These are phyloP conservation scores for Leishmania martiniquensis DNA, from an alignment of 208 protist species.

Conservation along the genomic window DNA sequence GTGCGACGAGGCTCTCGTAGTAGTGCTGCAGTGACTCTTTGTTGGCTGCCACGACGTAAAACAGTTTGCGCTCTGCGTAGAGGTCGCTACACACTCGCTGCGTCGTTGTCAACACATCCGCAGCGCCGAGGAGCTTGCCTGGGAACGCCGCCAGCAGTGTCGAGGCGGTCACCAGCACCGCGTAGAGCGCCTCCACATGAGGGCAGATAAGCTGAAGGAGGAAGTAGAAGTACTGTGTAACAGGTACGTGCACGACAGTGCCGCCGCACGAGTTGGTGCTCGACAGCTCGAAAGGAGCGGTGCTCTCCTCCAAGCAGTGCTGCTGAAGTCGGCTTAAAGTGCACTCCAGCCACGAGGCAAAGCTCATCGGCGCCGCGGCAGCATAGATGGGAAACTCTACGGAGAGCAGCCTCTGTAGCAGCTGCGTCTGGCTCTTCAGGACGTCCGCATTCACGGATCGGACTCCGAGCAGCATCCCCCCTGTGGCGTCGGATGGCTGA, in stretches of 20 bases:
- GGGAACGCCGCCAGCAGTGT: conserved; percentile 33
- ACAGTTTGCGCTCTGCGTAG: conserved; percentile 27
- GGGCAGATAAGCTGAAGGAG: conserved; percentile 57
- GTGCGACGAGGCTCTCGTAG: conserved; percentile 28
- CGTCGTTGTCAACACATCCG: conserved; percentile 24
- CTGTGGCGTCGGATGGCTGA: conserved; percentile 15
- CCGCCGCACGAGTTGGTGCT: not conserved
- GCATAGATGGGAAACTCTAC: conserved; percentile 78
- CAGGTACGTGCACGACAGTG: conserved; percentile 24
- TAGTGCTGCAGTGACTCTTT: conserved; percentile 58
- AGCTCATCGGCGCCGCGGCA: conserved; percentile 50
- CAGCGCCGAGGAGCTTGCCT: conserved; percentile 17
- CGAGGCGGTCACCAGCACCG: conserved; percentile 25
- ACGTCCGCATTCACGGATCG: conserved; percentile 34
- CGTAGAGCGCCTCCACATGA: conserved; percentile 58
- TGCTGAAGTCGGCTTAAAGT: conserved; percentile 46
- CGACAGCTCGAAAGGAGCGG: not conserved
- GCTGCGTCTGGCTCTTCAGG: conserved; percentile 47
- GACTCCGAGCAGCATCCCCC: conserved; percentile 14
- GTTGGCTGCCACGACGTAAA: conserved; percentile 46
- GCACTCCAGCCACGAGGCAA: conserved; percentile 70
- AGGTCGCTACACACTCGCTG: conserved; percentile 24
- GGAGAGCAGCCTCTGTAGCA: conserved; percentile 61
- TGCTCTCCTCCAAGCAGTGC: not conserved
- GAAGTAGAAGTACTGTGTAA: conserved; percentile 56